These are phyloP conservation scores for Metschnikowia arizonensis DNA, from an alignment of 805 yeast genomes.

Conservation along the genomic window DNA sequence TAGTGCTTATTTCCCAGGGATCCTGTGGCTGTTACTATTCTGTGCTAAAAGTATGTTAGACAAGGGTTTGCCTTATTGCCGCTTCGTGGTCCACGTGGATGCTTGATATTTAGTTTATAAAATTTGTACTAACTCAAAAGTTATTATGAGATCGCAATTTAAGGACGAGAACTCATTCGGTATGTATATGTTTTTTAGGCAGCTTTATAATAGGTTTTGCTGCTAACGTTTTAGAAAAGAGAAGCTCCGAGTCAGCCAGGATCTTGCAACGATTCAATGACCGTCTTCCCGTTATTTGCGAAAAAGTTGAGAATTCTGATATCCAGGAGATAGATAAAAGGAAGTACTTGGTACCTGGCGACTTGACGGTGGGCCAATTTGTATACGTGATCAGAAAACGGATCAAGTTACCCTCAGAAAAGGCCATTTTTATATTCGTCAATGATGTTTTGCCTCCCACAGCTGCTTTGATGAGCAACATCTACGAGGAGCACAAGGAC, in stretches of 20 bases:
- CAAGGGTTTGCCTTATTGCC: conserved; percentile 1
- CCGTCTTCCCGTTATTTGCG: conserved; percentile 95
- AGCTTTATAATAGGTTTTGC: too few relatives aligned
- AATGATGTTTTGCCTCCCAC: conserved; percentile 97
- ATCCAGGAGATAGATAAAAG: conserved; percentile 95
- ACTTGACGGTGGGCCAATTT: conserved; percentile 95
- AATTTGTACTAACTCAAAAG: conserved; percentile 3
- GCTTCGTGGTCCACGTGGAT: conserved; percentile 5
- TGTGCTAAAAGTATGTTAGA: conserved; percentile 5
- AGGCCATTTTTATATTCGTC: conserved; percentile 96
- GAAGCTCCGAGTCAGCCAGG: conserved; percentile 91
- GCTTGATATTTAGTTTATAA: not conserved
- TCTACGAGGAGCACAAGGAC: conserved; percentile 95
- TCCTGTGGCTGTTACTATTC: not conserved
- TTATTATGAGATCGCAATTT: conserved; percentile 79
- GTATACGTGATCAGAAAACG: conserved; percentile 96
- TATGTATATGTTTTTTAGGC: too few relatives aligned
- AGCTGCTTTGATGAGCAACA: conserved; percentile 91
- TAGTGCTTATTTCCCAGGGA: not conserved
- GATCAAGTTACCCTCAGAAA: conserved; percentile 91
- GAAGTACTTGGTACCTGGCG: conserved; percentile 93
- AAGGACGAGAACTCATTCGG: conserved; percentile 95
- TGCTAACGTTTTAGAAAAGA: conserved; percentile 53
- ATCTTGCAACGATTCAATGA: conserved; percentile 85
- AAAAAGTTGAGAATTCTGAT: conserved; percentile 93